Conservation (phyloP, 495 filamentous ascomycete species). For the Podospora conica region DNA sequence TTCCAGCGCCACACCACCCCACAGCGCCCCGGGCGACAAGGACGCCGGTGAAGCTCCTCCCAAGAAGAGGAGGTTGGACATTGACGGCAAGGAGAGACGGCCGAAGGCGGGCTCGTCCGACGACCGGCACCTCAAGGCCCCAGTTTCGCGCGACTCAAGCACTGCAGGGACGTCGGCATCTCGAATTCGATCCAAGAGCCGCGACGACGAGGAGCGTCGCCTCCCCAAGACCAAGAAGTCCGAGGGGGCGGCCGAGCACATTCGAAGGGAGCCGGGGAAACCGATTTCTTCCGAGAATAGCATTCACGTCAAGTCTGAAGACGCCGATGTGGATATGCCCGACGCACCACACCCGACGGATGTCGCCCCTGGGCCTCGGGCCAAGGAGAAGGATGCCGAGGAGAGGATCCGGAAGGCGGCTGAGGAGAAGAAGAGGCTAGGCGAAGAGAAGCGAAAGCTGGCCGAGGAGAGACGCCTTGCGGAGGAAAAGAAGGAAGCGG, state of each 20-base stretch:
- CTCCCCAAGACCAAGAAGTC: constrained; percentile 33
- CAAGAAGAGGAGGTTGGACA: constrained; percentile 46
- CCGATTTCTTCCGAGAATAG: constrained; percentile 36
- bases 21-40: constrained; percentile 48
- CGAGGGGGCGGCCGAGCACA: constrained; percentile 25
- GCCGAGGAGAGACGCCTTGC: constrained; percentile 33
- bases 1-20: constrained; percentile 60
- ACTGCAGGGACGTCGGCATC: constrained; percentile 16
- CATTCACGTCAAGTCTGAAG: constrained; percentile 43
- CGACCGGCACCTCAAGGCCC: constrained; percentile 34
- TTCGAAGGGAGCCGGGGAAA: constrained; percentile 36
- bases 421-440: constrained; percentile 25
- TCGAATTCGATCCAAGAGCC: constrained; percentile 21
- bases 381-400: constrained; percentile 45
- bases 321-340: constrained; percentile 42
- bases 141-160: constrained; percentile 29
- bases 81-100: constrained; percentile 38
- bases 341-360: constrained; percentile 30
- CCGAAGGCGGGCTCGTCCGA: constrained; percentile 36
- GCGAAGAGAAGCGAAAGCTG: constrained; percentile 13
- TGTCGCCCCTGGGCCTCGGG: constrained; percentile 34
- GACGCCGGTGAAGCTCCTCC: constrained; percentile 48
- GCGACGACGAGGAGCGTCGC: constrained; percentile 37
- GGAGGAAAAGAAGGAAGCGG: constrained; percentile 31
- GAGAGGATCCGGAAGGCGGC: constrained; percentile 31